Base-by-base conservation (phyloP, 1,284 basidiomycete species). In the Ceratobasidium sp. region DNA sequence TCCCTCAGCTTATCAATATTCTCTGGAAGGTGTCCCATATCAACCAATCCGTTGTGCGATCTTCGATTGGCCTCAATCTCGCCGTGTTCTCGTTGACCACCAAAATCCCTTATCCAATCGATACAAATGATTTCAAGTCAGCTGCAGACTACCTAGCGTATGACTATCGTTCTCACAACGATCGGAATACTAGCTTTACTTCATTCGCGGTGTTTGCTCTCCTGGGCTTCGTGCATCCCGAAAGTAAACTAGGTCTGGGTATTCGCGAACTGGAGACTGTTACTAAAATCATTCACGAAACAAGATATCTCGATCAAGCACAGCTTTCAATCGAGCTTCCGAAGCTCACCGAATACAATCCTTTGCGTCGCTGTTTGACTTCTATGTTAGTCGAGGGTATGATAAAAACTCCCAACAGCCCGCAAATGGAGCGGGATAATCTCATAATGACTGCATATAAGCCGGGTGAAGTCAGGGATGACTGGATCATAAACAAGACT, bases 21-120 rank as follows among this genome's bases (percentile, higher is more conserved):
- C 40, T 72, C 2, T 72, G 69, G 69, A 72, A 28, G 20, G 51
- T 69, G 2, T 69, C 67, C 26, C 26, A 69, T 18, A n/a, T 55
- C 2, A 18, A 55, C 7, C 51, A 46, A 23, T 72, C 69, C 1
- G 23, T 6, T 18, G 18, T 72, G 20, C 55, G 69, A 28, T 44
- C 55, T 10, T 72, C 69, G 9, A 72, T 72, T 20, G 69, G 55
- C 2, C 33, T 72, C 15, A 72, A 72, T 18, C 56, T 72, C 2
- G 39, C 69, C 7, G 69, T 72, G 4, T 53, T 53, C 18, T 7
- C 51, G 18, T 53, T 53, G 51, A 53, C 51, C 9, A 53, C 51
- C 9, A 20, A 53, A 4, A 7, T 53, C 51, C 51, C 51, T 12
- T 53, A 53, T 18, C 18, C 51, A 7, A 20, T 53, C 51, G 40